Base-by-base conservation (phyloP, 1,139 yeast genomes). In the Cylindricascospora bacillispora region DNA sequence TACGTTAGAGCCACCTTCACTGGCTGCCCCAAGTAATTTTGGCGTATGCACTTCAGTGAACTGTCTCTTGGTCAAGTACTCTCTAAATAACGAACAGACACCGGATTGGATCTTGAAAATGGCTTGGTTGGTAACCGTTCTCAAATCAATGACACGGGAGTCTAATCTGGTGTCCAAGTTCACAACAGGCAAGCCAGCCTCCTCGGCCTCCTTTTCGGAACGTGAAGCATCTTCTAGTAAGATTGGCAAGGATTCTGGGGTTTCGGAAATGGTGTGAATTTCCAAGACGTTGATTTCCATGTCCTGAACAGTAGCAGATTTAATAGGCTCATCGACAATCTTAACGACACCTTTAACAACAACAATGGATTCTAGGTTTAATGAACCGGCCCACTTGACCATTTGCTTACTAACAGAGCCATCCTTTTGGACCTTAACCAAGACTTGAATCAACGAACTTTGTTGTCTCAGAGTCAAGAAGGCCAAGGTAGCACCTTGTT, bases 1-100 rank as follows among this genome's bases (percentile, higher is more conserved):
- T 27, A 92, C 97, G 56, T 85, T 86, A 38, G 95, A 73, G 43
- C 99, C 99, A 56, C 97, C 95, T 65, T 89, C 99, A 37, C 94
- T 79, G 22, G 98, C 82, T 30, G 97, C 85, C 45, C 92, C 95
- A 53, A 89, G 70, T 47, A 89, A 66, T 62, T 89, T 89, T 38
- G 99, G 99, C 9, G 97, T 79, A 60, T 89, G 98, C 44, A 85
- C 74, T 64, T 89, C 99, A 26, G 76, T 72, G 60, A 89, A 89
- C 13, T 73, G 73, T 48, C 64, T 71, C 31, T 61, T 60, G 37
- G 62, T 53, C 49, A 89, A 68, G 54, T 78, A 89, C 62, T 89
- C 98, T 57, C 93, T 74, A 70, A 89, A 89, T 50, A 92, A 65
- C 28, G 68, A 66, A 55, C 92, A 73, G 35, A 92, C 93, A 46